These are phyloP conservation scores for Corymbia maculata DNA, from an alignment of 345 rosid species.

Conservation along the genomic window DNA sequence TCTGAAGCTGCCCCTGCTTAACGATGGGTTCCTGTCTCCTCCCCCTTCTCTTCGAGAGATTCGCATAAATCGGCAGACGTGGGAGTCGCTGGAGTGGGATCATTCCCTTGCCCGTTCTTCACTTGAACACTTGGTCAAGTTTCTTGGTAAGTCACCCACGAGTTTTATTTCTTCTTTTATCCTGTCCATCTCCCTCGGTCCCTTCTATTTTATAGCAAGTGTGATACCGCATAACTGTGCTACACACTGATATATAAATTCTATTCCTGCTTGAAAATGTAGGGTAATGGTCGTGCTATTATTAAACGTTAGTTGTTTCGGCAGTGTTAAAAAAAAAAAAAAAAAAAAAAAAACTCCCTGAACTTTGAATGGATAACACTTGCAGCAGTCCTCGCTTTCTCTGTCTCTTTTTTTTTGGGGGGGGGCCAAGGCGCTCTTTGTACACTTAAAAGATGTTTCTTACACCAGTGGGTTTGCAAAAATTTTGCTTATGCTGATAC, in stretches of 20 bases:
- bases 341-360: background rate
- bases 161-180: too few relatives aligned
- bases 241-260: background rate
- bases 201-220: background rate
- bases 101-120: too few relatives aligned
- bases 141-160: too few relatives aligned
- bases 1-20: rapidly evolving
- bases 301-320: background rate
- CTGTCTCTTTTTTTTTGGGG: background rate
- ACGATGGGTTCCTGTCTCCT: too few relatives aligned
- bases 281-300: background rate
- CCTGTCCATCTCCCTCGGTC: background rate
- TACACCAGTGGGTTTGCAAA: background rate
- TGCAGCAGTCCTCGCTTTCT: background rate
- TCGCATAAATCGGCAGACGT: too few relatives aligned
- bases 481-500: background rate
- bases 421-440: background rate
- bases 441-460: background rate
- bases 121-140: too few relatives aligned
- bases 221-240: background rate
- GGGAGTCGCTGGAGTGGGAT: too few relatives aligned
- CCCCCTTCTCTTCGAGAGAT: too few relatives aligned
- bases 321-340: background rate
- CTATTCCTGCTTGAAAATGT: background rate
- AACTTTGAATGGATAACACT: background rate